Percentiles rank a stretch among this genome's conserved stretches.
Evolutionary conservation across 2,329 filamentous ascomycete genomes (phyloP).

Genomic region (Fusarium fujikuroi): DNA sequence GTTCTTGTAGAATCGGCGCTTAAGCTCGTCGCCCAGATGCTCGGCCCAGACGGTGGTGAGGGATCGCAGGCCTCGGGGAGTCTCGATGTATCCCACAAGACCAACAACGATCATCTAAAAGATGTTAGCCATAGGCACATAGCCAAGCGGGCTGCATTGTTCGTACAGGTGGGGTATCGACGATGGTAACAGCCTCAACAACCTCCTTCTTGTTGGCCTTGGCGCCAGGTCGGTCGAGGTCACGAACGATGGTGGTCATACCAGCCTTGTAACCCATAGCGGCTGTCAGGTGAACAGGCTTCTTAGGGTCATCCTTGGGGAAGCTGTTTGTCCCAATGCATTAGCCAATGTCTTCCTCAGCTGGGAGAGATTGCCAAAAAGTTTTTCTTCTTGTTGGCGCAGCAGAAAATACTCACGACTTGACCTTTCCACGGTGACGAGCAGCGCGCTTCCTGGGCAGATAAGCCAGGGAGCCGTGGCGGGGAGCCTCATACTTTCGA

Average conservation of each 20-base stretch:
- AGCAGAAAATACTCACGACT: slow-evolving; percentile 76
- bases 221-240: slow-evolving; percentile 97
- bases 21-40: slow-evolving; percentile 98
- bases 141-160: slow-evolving; percentile 84
- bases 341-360: slow-evolving; percentile 39
- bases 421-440: slow-evolving; percentile 96
- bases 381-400: neutral
- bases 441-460: slow-evolving; percentile 91
- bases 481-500: slow-evolving; percentile 81
- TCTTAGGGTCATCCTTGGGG: slow-evolving; percentile 99
- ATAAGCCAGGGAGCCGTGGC: slow-evolving; percentile 93
- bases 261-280: slow-evolving; percentile 99
- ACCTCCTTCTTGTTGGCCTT: slow-evolving; percentile 99
- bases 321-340: slow-evolving; percentile 70
- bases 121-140: slow-evolving; percentile 78
- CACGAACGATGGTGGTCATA: slow-evolving; percentile 99
- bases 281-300: slow-evolving; percentile 98
- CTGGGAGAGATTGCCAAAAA: neutral
- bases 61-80: slow-evolving; percentile 97
- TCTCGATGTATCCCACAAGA: slow-evolving; percentile 99
- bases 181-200: slow-evolving; percentile 86
- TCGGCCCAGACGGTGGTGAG: slow-evolving; percentile 99
- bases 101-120: slow-evolving; percentile 98
- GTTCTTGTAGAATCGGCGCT: slow-evolving; percentile 99
- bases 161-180: slow-evolving; percentile 96